Base-by-base conservation (phyloP, 1,284 basidiomycete species). In the Afroboletus lepidellus region DNA sequence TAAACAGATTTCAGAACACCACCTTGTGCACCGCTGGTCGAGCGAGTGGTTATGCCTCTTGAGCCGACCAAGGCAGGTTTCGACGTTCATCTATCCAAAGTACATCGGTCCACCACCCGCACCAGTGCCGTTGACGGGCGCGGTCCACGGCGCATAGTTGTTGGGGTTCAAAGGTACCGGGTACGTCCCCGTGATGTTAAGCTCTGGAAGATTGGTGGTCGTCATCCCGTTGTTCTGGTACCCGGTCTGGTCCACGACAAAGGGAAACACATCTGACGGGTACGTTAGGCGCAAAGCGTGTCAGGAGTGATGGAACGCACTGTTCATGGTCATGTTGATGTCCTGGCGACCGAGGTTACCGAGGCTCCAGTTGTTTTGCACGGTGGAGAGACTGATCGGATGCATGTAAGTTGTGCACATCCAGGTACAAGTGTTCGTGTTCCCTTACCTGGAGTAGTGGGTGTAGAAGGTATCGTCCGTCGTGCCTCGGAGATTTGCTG, bases 281-380 rank as follows among this genome's bases (percentile, higher is more conserved):
- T n/a, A n/a, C n/a, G 30, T 30, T 30, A 30, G 30, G 5, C 30
- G 3, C 5, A 30, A 13, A 30, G 30, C 9, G 13, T 8, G 30
- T 30, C 11, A 6, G 27, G 27, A 27, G 2, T n/a, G n/a, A n/a
- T n/a, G n/a, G n/a, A n/a, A n/a, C n/a, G n/a, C n/a, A n/a, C n/a
- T n/a, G n/a, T n/a, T n/a, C n/a, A n/a, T n/a, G n/a, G 65, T 68
- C 68, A 68, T 66, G 70, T 81, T 80, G 42, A 73, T 72, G 60
- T 85, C 83, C 37, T 76, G 73, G 34, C 83, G 77, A n/a, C 84
- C 83, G 25, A 85, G 79, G 16, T 77, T 79, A 38, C 75, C 75
- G 21, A 87, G 77, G 12, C 69, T 69, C 83, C n/a, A n/a, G n/a
- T 89, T 88, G 41, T 77, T 76, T 69, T 87, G 66, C 21, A 85